phyloP scores from a whole-genome alignment of 805 yeast genomes.

The Zygoascus flipseniorum region DNA sequence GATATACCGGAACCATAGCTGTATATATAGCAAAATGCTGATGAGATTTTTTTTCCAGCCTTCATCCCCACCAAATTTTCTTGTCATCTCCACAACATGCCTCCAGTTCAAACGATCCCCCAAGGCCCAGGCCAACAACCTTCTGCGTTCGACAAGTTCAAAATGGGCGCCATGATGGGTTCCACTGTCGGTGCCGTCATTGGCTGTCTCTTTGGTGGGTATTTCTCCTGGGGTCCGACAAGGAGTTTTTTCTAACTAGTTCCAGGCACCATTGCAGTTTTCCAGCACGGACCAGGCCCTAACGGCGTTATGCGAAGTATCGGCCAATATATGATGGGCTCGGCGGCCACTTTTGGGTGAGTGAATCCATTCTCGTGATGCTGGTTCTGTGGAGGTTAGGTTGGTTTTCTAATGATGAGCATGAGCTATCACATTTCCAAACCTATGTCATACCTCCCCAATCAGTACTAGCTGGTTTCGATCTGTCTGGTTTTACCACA shows the following conservation, averaged over 20 bases:
- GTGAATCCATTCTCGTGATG: conserved; percentile 7
- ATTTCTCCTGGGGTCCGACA: no score
- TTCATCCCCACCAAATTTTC: not conserved
- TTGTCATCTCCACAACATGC: not conserved
- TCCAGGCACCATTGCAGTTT: conserved; percentile 65
- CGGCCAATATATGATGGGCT: conserved; percentile 93
- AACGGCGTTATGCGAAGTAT: conserved; percentile 93
- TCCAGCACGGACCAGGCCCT: conserved; percentile 96
- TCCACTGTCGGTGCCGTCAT: conserved; percentile 75
- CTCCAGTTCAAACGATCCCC: conserved; percentile 2
- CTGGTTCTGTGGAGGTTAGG: not conserved
- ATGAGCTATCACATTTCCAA: not conserved
- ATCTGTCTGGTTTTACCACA: not conserved
- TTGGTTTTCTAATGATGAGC: not conserved
- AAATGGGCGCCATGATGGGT: conserved; percentile 98
- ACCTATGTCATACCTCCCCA: not conserved
- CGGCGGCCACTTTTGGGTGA: conserved; percentile 89
- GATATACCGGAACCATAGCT: not conserved
- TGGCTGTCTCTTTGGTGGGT: conserved; percentile 78
- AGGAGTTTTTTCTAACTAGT: not conserved
- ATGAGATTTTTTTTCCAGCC: not conserved
- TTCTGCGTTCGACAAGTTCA: conserved; percentile 89
- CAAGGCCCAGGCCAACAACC: conserved; percentile 34
- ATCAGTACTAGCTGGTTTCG: not conserved
- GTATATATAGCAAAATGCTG: not conserved